These are phyloP conservation scores for Pelargonium australe DNA, from an alignment of 441 rosid species.

Conservation along the genomic window DNA sequence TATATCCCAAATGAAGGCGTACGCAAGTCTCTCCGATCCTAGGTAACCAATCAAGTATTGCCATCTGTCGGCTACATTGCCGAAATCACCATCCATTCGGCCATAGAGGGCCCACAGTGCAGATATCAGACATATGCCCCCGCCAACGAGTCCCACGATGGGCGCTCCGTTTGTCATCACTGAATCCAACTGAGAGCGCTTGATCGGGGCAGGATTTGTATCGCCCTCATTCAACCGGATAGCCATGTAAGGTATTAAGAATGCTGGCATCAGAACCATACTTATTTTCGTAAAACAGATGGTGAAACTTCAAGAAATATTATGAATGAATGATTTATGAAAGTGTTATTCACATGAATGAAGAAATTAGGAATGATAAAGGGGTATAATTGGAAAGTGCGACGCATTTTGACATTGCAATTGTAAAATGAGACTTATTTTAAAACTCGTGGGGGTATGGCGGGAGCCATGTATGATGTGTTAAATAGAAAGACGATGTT, in stretches of 20 bases:
- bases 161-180: constrained; percentile 66
- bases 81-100: constrained; percentile 57
- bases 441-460: no score
- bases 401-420: no score
- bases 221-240: constrained; percentile 59
- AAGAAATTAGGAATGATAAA: no score
- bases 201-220: constrained; percentile 25
- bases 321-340: neutral
- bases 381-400: no score
- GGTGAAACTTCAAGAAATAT: neutral
- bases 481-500: no score
- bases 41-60: constrained; percentile 58
- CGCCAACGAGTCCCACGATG: constrained; percentile 72
- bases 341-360: no score
- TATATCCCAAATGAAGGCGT: constrained; percentile 91
- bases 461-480: no score
- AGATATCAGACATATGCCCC: constrained; percentile 52
- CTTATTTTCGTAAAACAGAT: neutral
- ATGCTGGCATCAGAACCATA: constrained; percentile 39
- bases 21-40: constrained; percentile 84
- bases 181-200: constrained; percentile 54
- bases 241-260: constrained; percentile 92
- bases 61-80: constrained; percentile 53
- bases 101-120: constrained; percentile 63
- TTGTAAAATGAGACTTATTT: no score